Evolutionary conservation across 495 filamentous ascomycete species (phyloP), one percentile per base, ranked within the genome.

Genomic region (Delitschia confertaspora): DNA sequence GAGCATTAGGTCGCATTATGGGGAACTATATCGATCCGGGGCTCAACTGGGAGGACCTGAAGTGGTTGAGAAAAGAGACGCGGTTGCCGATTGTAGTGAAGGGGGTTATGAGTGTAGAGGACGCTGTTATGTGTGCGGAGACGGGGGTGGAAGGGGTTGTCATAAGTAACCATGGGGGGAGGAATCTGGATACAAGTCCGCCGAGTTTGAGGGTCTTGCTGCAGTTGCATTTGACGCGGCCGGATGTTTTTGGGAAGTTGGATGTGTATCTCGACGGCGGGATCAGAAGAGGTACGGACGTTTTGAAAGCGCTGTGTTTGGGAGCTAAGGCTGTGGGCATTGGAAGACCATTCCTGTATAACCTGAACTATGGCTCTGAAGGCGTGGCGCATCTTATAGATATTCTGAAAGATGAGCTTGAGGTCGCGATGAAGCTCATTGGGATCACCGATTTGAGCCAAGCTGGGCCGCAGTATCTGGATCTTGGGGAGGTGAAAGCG

Each of bases 71-170:
- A 45, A 77, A 73, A 41, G 85, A 96, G 60, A 98, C 91, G 30
- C 82, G 80, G 53, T 95, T 98, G 91, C 91, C 91, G 30, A 93
- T 98, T 55, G 69, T 95, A 31, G 79, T 98, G 51, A 96, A 98
- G 70, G 91, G 91, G 44, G 88, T 98, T 21, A 91, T 96, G 68
- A 73, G 89, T 41, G 85, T 94, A 30, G 91, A 98, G 61, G 91
- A 98, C 58, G 91, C 95, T 22, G 65, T 98, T 45, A 76, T 72
- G 38, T 89, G 91, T 33, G 72, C 87, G 53, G 86, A 95, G 53
- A 62, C 59, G 33, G 88, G 87, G 43, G 83, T 93, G 7, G 80
- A 93, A 51, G 91, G 88, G 47, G 88, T 95, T 31, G 91, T 98
- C 18, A 76, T 98, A 33, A 93, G 85, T 36, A 98, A 98, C 69